Evolutionary conservation across 192 early-diverging fungal species (phyloP).

Genomic region (Bifiguratus adelaidae): DNA sequence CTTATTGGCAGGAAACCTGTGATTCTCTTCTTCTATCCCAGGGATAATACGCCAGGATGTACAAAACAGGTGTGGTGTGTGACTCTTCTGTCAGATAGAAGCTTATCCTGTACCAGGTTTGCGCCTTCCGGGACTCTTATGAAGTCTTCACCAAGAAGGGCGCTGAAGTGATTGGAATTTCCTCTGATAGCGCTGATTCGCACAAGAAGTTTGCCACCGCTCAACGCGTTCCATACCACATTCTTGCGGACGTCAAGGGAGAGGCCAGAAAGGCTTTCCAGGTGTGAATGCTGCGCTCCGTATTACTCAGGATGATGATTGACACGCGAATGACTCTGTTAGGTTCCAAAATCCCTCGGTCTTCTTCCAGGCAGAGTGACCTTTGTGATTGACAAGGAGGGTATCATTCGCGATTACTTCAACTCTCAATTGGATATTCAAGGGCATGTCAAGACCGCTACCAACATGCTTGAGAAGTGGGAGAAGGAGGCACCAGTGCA

Average conservation of each 20-base stretch:
- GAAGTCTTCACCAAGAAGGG: constrained; percentile 15
- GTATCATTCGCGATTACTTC: constrained; percentile 19
- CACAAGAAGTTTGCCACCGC: constrained; percentile 14
- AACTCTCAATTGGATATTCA: constrained; percentile 16
- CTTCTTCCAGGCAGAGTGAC: constrained; percentile 18
- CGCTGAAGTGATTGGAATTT: constrained; percentile 21
- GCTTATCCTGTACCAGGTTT: constrained; percentile 9
- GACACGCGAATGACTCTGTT: background rate
- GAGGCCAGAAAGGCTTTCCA: constrained; percentile 12
- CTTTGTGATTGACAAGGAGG: constrained; percentile 22
- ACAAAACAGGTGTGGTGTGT: constrained; percentile 15
- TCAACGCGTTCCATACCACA: constrained; percentile 12
- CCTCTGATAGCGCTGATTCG: constrained; percentile 14
- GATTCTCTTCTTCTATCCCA: constrained; percentile 29
- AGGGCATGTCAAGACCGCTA: constrained; percentile 16
- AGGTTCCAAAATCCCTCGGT: constrained; percentile 10
- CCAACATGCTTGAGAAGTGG: constrained; percentile 13
- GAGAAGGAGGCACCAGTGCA: too few species aligned
- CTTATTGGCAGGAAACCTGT: constrained; percentile 15
- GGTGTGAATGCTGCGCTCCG: too few species aligned
- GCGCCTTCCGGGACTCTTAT: constrained; percentile 22
- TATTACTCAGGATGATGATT: background rate
- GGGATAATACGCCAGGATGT: constrained; percentile 19
- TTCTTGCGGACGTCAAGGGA: constrained; percentile 20
- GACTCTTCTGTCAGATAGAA: background rate